phyloP scores from a whole-genome alignment of 208 protist genomes.

The Trypanosoma theileri region DNA sequence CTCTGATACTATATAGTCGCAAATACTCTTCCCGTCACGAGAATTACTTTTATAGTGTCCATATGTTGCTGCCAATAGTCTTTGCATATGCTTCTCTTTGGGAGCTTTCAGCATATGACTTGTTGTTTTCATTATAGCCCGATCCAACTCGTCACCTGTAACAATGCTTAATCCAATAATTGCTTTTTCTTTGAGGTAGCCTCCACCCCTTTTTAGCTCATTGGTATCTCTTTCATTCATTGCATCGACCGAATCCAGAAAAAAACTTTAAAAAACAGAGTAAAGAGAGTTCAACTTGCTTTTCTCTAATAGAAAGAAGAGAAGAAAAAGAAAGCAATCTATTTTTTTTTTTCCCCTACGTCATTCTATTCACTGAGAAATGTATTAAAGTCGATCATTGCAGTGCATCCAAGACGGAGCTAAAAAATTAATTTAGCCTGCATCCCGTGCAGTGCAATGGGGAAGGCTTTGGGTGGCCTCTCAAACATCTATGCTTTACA shows the following conservation, averaged over 20 bases:
- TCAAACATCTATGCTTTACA: too few relatives aligned
- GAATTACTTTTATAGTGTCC: constrained; percentile 38
- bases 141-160: constrained; percentile 67
- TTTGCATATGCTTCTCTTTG: constrained; percentile 86
- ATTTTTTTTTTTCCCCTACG: too few relatives aligned
- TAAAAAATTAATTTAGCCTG: too few relatives aligned
- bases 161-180: constrained; percentile 62
- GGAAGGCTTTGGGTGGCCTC: too few relatives aligned
- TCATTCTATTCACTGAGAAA: too few relatives aligned
- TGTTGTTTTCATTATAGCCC: constrained; percentile 79
- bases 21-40: constrained; percentile 24
- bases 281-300: neutral
- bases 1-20: constrained; percentile 70
- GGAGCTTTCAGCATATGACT: constrained; percentile 84
- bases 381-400: too few relatives aligned
- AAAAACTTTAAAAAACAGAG: neutral
- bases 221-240: constrained; percentile 41
- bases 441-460: too few relatives aligned
- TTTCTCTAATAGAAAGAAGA: too few relatives aligned
- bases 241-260: neutral
- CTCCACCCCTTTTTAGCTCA: constrained; percentile 68
- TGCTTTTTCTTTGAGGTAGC: constrained; percentile 85
- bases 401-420: too few relatives aligned
- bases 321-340: too few relatives aligned
- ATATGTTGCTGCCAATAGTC: constrained; percentile 65